These are phyloP conservation scores for Candida gigantensis DNA, from an alignment of 1,139 yeast genomes.

Conservation along the genomic window DNA sequence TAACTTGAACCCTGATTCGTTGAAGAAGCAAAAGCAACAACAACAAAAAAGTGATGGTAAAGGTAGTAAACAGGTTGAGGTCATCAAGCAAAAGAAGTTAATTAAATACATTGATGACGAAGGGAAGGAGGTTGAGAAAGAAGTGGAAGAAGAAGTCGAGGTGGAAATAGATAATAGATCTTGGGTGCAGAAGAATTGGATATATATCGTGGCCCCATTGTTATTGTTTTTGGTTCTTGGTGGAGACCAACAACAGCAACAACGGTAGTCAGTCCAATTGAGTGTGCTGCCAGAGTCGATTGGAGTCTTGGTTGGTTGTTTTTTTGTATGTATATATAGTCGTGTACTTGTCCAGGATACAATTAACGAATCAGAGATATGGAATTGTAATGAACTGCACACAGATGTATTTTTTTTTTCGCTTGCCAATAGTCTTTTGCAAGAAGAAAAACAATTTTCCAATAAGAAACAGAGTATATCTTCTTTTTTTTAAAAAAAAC, in stretches of 20 bases:
- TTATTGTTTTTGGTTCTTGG: constrained; percentile 33
- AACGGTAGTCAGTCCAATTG: background rate
- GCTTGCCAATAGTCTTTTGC: background rate
- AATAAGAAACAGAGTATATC: background rate
- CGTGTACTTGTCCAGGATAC: background rate
- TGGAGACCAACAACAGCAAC: constrained; percentile 11
- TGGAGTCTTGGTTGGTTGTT: background rate
- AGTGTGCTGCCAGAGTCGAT: background rate
- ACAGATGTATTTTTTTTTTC: constrained; percentile 5
- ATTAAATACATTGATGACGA: constrained; percentile 21
- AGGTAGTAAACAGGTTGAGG: constrained; percentile 11
- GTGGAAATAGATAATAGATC: constrained; percentile 41
- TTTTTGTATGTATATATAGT: background rate
- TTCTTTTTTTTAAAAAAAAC: background rate
- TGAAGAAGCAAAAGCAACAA: constrained; percentile 14
- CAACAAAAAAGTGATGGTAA: constrained; percentile 4
- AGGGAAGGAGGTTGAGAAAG: constrained; percentile 27
- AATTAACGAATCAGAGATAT: constrained; percentile 15
- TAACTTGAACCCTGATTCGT: constrained; percentile 26
- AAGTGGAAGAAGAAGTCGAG: constrained; percentile 26
- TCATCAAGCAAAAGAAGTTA: constrained; percentile 11
- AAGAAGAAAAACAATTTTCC: background rate
- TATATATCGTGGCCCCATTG: constrained; percentile 48
- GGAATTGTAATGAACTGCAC: constrained; percentile 16
- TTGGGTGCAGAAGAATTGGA: constrained; percentile 57